Conservation (phyloP, 192 early-diverging fungal species). For the Backusella australiensis region DNA sequence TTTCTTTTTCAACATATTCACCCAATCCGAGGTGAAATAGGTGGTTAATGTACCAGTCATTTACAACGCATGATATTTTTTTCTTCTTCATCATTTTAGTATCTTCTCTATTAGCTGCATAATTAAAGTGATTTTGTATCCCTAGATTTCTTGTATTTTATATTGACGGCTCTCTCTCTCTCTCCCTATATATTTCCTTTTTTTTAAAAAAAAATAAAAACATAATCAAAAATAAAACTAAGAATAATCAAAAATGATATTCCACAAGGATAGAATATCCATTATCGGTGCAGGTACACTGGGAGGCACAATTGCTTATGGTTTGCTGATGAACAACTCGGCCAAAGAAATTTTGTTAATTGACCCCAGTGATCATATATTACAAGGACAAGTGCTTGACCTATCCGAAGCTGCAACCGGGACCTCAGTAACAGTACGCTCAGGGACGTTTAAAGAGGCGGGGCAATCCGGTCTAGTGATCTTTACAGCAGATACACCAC, state of each 20-base stretch:
- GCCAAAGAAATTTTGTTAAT: constrained; percentile 65
- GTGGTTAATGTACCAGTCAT: background rate
- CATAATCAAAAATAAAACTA: background rate
- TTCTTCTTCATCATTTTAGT: background rate
- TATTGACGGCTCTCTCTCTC: background rate
- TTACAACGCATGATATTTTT: background rate
- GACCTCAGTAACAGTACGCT: constrained; percentile 55
- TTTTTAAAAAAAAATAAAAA: background rate
- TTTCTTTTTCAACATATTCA: background rate
- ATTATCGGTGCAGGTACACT: constrained; percentile 77
- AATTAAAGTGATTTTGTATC: background rate
- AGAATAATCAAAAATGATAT: background rate
- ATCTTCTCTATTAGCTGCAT: background rate
- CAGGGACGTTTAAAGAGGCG: constrained; percentile 62
- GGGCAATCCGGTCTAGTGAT: constrained; percentile 81
- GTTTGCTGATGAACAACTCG: constrained; percentile 62
- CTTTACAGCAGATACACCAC: constrained; percentile 71
- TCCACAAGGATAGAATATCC: constrained; percentile 38
- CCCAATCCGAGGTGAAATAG: constrained; percentile 2
- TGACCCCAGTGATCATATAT: constrained; percentile 59
- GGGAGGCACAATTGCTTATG: constrained; percentile 68
- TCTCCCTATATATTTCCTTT: background rate
- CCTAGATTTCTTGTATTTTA: background rate
- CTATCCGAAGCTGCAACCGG: constrained; percentile 75
- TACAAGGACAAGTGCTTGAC: constrained; percentile 75